Base-by-base conservation (phyloP, 805 yeast species). In the Naumovozyma baii region DNA sequence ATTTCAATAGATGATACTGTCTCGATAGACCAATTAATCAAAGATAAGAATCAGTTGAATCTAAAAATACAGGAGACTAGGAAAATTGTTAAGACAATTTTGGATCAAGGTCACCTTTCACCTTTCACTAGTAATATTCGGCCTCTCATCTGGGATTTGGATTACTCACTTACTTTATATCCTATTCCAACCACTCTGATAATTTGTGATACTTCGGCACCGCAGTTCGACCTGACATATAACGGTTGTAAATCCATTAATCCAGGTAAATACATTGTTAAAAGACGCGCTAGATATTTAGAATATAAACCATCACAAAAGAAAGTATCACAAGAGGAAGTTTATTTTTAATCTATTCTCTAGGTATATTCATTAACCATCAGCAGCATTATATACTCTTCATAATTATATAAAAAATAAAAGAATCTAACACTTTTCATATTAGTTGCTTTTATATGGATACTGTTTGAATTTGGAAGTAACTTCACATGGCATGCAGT, bases 101-200 rank as follows among this genome's bases (percentile, higher is more conserved):
- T 92, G 10, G 95, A 85, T 53, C 99, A 92, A 61, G 92, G 92
- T 1, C 82, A 77, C 53, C 58, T 92, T 34, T 82, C 92, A 25
- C 98, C 98, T 10, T 86, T 88, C 53, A 63, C 77, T 2, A 60
- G 67, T 15, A 61, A 67, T 17, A 62, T 74, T 19, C 72, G 84
- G 44, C 83, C 94, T 0, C 67, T 84, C 1, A 64, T 74, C 16
- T 74, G 94, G 67, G 79, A 78, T 42, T 73, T 73, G 50, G 94
- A 85, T 54, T 78, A 78, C 47, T 64, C 76, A 4, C 64, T 90
- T 45, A 69, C 80, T 17, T 57, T 92, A 38, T 73, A 80, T 34
- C 97, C 96, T 1, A 63, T 87, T 33, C 98, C 98, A 0, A 72
- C 79, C 3, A 67, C 69, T 2, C 43, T 72, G 26, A 63, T 86